Evolutionary conservation across 768 basidiomycete species (phyloP).

Genomic region (Psilocybe azurescens): DNA sequence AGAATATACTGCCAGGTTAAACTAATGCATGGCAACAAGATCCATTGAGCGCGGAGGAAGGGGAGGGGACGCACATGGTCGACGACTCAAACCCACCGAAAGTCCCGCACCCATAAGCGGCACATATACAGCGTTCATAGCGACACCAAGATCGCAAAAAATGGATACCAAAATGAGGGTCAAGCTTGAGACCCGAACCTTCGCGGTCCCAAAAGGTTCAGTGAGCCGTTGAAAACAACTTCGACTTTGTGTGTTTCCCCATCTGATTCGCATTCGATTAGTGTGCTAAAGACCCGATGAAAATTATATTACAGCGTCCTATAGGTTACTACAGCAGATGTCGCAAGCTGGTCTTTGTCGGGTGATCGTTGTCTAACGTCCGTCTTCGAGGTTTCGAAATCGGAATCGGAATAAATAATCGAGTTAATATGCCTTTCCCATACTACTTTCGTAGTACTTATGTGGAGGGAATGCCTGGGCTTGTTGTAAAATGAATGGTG

Average conservation of each 20-base stretch:
- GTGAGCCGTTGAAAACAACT: too few species aligned
- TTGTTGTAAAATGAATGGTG: constrained; percentile 3
- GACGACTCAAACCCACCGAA: background rate
- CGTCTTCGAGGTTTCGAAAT: background rate
- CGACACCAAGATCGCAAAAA: too few species aligned
- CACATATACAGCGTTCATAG: too few species aligned
- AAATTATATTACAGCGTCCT: background rate
- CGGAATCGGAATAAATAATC: background rate
- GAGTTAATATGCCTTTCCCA: background rate
- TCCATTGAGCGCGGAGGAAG: background rate
- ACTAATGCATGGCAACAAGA: background rate
- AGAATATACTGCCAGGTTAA: background rate
- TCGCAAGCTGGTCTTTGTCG: background rate
- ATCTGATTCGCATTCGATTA: too few species aligned
- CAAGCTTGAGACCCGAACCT: too few species aligned
- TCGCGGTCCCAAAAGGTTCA: too few species aligned
- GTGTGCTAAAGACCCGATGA: too few species aligned
- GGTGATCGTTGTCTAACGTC: background rate
- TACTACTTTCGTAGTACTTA: background rate
- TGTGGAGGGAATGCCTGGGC: background rate
- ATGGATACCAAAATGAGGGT: too few species aligned
- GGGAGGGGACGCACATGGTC: background rate
- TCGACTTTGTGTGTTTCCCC: too few species aligned
- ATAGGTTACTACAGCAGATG: background rate
- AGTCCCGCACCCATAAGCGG: too few species aligned